Evolutionary conservation across 202 grass and related monocot genomes (phyloP).

Genomic region (Eragrostis tef): DNA sequence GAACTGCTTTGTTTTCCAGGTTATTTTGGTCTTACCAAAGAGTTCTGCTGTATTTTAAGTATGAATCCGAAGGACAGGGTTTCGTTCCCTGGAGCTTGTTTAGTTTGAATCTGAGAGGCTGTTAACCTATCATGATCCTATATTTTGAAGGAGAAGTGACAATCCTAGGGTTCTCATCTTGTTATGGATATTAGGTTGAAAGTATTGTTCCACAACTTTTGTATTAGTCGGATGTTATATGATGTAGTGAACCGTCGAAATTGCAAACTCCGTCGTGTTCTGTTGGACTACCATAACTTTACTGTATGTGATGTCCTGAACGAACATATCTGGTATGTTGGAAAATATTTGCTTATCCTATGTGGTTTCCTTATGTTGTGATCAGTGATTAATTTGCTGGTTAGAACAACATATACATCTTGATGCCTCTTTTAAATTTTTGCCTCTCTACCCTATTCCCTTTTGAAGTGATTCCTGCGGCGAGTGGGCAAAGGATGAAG

Average conservation of each 20-base stretch:
- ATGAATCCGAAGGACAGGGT: background rate
- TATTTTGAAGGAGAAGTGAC: background rate
- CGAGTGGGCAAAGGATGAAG: too few relatives aligned
- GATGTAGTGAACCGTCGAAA: background rate
- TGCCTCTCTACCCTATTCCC: too few relatives aligned
- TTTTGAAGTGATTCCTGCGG: too few relatives aligned
- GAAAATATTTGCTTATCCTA: background rate
- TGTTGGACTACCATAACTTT: too few relatives aligned
- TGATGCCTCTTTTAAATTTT: background rate
- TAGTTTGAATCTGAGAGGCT: background rate
- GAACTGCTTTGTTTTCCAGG: conserved; percentile 40
- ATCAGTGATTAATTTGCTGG: background rate
- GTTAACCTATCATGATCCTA: background rate
- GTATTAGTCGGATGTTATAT: background rate
- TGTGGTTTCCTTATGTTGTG: background rate
- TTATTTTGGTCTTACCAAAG: background rate
- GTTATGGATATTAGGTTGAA: background rate
- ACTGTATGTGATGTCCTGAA: background rate
- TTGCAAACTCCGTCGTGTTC: background rate
- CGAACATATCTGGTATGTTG: background rate
- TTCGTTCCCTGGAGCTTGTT: background rate
- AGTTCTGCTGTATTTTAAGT: background rate
- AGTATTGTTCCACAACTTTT: background rate
- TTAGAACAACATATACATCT: background rate
- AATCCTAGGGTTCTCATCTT: background rate